Base-by-base conservation (phyloP, 805 yeast species). In the Scheffersomyces lignosus region DNA sequence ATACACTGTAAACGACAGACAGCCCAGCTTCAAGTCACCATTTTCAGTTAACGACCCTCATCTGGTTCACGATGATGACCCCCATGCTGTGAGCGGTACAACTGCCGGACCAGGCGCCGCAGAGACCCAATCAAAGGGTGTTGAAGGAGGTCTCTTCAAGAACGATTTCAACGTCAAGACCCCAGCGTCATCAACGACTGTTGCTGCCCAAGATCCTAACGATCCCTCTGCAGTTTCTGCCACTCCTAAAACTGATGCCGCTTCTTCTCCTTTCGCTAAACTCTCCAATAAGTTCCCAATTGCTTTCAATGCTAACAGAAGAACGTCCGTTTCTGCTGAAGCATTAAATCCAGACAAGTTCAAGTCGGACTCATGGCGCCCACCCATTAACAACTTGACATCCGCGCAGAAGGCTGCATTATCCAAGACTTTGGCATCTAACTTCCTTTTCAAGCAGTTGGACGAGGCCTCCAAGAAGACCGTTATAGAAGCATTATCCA, bases 301-400 rank as follows among this genome's bases (percentile, higher is more conserved):
- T 38, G 72, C 77, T 35, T 83, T 83, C 62, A 85, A 82, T 58
- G 88, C 87, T 36, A 77, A 81, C 58, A 80, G 96, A 69, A 80
- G 97, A 67, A 85, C 89, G 3, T 83, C 95, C 15, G 96, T 89
- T 10, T 80, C 89, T 38, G 96, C 96, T 4, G 97, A 89, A 63
- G 83, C 93, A 2, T 60, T 85, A 51, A 83, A 85, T 54, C 95
- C 93, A 4, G 81, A 80, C 43, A 78, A 76, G 23, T 80, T 85
- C 52, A 70, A 71, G 37, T 71, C 77, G 23, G 85, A 80, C 52
- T 73, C 78, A 36, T 84, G 90, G 90, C 76, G 69, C 43, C 84
- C 87, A 4, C 90, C 91, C 8, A 79, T 73, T 33, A 80, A 80
- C 49, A 73, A 80, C 48, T 75, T 84, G 54, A 65, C 78, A 3